These are phyloP conservation scores for Debaryomyces robertsiae DNA, from an alignment of 1,139 yeast species.

Conservation along the genomic window DNA sequence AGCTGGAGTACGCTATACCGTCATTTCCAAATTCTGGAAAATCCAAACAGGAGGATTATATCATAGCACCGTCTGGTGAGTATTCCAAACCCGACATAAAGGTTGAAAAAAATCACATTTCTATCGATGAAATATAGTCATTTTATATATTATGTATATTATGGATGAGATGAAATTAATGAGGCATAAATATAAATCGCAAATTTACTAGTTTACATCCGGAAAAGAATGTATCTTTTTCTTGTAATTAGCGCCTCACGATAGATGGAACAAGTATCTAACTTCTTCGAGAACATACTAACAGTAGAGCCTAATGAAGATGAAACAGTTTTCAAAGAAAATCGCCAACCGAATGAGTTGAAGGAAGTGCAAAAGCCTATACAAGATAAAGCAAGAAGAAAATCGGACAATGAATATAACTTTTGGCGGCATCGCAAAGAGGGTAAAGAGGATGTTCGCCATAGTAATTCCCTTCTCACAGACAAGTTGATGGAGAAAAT, in stretches of 20 bases:
- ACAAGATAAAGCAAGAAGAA: constrained; percentile 3
- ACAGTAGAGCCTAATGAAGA: constrained; percentile 21
- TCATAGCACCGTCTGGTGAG: not conserved
- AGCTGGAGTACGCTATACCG: constrained; percentile 6
- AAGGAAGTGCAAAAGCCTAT: not conserved
- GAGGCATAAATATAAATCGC: constrained; percentile 7
- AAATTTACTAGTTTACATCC: not conserved
- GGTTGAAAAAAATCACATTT: not conserved
- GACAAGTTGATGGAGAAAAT: constrained; percentile 74
- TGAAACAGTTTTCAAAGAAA: not conserved
- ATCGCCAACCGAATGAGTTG: not conserved
- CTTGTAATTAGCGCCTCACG: not conserved
- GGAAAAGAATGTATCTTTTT: not conserved
- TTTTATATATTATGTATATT: constrained; percentile 6
- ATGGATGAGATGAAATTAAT: constrained; percentile 5
- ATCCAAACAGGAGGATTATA: not conserved
- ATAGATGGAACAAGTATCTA: constrained; percentile 34
- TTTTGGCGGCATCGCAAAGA: constrained; percentile 6
- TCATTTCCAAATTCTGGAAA: constrained; percentile 9
- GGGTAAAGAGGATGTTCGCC: constrained; percentile 10
- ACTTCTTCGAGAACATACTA: constrained; percentile 31
- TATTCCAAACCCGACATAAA: not conserved
- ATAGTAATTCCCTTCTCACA: constrained; percentile 43
- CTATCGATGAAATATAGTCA: constrained; percentile 1
- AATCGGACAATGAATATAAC: not conserved